Evolutionary conservation across 2,329 filamentous ascomycete species (phyloP), one percentile per base, ranked within the genome.

Genomic region (Rhynchosporium agropyri): DNA sequence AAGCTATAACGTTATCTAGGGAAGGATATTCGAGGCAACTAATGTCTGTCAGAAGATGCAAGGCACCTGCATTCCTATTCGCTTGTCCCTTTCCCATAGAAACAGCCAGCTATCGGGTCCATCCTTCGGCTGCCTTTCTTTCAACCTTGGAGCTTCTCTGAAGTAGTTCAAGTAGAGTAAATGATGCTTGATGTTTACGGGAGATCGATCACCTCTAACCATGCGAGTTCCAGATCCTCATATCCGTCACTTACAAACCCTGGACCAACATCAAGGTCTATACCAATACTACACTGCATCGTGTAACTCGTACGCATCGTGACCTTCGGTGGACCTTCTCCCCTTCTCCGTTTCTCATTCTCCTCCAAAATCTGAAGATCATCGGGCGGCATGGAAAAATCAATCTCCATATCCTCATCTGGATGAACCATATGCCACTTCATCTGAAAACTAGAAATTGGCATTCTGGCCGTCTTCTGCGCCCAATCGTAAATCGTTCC

Each of bases 401-500:
- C 33, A 48, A 28, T 20, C 4, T 48, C 26, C 42, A 12, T 20
- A 43, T 55, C 49, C 4, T 50, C 26, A 10, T 15, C 26, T 3
- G 29, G 26, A 3, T 33, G 46, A 13, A 42, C 26, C 49, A 60
- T 56, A n/a, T 63, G 48, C 63, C 63, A 64, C 38, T 58, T 49
- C 20, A 65, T 58, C 28, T 54, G 20, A 20, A 65, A 65, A 3
- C 13, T 36, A 3, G 61, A 63, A 20, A 65, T 63, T 13, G 63
- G 63, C 10, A 2, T 59, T 31, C 53, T 29, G 20, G 59, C 48
- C 1, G 43, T 49, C 29, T 42, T 51, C 15, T 63, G 42, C 5
- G 58, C 63, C 46, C 42, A 61, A 56, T 65, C 63, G 33, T 63
- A 65, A 15, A 63, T 38, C 3, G 49, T 43, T 1, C 58, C 63